phyloP scores from a whole-genome alignment of 805 yeast species.

The Sungouiozyma intestinalis region DNA sequence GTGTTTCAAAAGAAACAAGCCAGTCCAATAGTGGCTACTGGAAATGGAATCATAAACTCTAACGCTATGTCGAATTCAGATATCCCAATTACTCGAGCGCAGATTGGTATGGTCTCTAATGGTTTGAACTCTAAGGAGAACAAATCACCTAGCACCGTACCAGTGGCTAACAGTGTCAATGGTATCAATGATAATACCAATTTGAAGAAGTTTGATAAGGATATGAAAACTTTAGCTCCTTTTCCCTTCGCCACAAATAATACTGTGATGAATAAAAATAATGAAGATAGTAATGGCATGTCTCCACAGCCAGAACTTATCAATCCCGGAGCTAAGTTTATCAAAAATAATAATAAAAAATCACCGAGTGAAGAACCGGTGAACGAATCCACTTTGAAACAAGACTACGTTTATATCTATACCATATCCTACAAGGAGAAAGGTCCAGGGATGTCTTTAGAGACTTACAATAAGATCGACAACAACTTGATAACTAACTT shows the following conservation, averaged over 20 bases:
- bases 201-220: not conserved
- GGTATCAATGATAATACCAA: not conserved
- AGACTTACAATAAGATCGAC: slow-evolving; percentile 17
- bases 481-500: slow-evolving; percentile 18
- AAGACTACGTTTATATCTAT: slow-evolving; percentile 18
- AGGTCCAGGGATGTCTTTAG: slow-evolving; percentile 20
- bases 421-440: slow-evolving; percentile 18
- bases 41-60: too few relatives aligned
- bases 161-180: not conserved
- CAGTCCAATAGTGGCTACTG: too few relatives aligned
- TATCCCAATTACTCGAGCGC: too few relatives aligned
- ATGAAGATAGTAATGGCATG: too few relatives aligned
- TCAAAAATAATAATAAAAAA: not conserved
- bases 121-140: too few relatives aligned
- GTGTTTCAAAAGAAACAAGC: not conserved
- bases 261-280: not conserved
- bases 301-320: not conserved
- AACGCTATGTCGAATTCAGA: too few relatives aligned
- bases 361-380: not conserved
- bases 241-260: not conserved
- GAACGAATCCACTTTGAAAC: slow-evolving; percentile 14
- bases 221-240: not conserved
- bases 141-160: too few relatives aligned
- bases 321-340: not conserved
- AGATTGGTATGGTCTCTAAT: too few relatives aligned